A percentile compares a stretch with the other conserved stretches of the same genome.
Evolutionary conservation across 306 rosid species (phyloP).

Genomic region (Sphenostylis stenocarpa): DNA sequence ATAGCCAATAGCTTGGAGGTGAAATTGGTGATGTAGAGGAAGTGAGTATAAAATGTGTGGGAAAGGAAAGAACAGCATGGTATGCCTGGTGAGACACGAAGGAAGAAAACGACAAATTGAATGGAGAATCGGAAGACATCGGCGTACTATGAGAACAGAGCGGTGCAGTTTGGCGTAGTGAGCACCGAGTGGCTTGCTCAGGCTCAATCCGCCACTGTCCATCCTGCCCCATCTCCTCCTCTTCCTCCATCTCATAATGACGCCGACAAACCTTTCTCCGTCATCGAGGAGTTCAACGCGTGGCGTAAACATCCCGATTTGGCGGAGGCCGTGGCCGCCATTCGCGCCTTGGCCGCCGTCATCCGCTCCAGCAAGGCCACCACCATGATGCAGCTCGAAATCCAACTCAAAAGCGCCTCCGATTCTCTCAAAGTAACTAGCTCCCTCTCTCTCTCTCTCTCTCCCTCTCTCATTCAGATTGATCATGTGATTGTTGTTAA

Average conservation of each 20-base stretch:
- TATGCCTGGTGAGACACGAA: background rate
- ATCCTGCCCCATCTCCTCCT: background rate
- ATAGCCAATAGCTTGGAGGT: too few species aligned
- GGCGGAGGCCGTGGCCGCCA: constrained; percentile 97
- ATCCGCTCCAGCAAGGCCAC: constrained; percentile 74
- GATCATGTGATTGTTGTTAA: background rate
- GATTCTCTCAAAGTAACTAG: constrained; percentile 71
- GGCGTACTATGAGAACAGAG: constrained; percentile 71
- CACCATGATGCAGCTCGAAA: constrained; percentile 94
- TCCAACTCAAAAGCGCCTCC: constrained; percentile 92
- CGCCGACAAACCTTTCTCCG: constrained; percentile 61
- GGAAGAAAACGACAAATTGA: constrained; percentile 43
- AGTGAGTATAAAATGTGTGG: too few species aligned
- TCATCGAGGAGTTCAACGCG: constrained; percentile 71
- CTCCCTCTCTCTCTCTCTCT: background rate
- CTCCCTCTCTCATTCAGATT: background rate
- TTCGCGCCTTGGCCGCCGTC: constrained; percentile 88
- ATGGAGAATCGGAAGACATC: constrained; percentile 58
- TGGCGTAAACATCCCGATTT: constrained; percentile 96
- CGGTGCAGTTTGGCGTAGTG: constrained; percentile 79
- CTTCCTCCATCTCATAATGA: background rate
- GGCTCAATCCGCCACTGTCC: constrained; percentile 72
- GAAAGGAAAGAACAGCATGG: too few species aligned
- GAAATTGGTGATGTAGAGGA: too few species aligned
- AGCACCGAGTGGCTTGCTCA: constrained; percentile 89